Evolutionary conservation across 768 basidiomycete species (phyloP).

Genomic region (Termitomyces heimii): DNA sequence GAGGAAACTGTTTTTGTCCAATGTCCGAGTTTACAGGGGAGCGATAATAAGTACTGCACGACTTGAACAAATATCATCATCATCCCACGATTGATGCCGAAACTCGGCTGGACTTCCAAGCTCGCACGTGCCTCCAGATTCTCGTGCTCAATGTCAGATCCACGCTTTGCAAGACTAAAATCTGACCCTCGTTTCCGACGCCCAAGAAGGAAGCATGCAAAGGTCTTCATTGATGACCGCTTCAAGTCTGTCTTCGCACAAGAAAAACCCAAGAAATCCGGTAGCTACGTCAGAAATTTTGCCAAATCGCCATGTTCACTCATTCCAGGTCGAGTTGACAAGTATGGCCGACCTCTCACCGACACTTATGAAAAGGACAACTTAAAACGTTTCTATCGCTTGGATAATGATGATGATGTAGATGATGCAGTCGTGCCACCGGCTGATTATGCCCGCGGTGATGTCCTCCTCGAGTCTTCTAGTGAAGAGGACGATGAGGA

Average conservation of each 20-base stretch:
- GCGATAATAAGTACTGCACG: too few relatives aligned
- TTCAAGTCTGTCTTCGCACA: constrained; percentile 75
- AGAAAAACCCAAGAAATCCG: constrained; percentile 27
- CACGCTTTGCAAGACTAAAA: constrained; percentile 82
- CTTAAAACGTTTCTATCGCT: constrained; percentile 74
- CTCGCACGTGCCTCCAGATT: constrained; percentile 8
- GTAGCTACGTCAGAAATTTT: not conserved
- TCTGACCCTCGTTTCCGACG: constrained; percentile 91
- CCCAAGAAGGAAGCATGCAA: constrained; percentile 72
- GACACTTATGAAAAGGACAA: constrained; percentile 69
- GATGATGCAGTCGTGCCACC: constrained; percentile 25
- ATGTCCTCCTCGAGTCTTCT: constrained; percentile 82
- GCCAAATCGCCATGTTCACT: constrained; percentile 1
- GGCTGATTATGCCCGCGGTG: constrained; percentile 88
- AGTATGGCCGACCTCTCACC: constrained; percentile 76
- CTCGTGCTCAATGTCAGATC: constrained; percentile 53
- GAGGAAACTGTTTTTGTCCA: too few relatives aligned
- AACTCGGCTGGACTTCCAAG: not conserved
- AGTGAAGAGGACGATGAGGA: constrained; percentile 53
- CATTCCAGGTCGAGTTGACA: constrained; percentile 66
- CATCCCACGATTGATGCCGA: too few relatives aligned
- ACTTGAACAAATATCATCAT: too few relatives aligned
- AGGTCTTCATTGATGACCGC: constrained; percentile 87
- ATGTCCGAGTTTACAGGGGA: too few relatives aligned
- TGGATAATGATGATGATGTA: constrained; percentile 32